A percentile compares a stretch with the other conserved stretches of the same genome.
These are phyloP conservation scores for Linnemannia hyalina DNA, from an alignment of 192 early-diverging fungal species.

Conservation along the genomic window DNA sequence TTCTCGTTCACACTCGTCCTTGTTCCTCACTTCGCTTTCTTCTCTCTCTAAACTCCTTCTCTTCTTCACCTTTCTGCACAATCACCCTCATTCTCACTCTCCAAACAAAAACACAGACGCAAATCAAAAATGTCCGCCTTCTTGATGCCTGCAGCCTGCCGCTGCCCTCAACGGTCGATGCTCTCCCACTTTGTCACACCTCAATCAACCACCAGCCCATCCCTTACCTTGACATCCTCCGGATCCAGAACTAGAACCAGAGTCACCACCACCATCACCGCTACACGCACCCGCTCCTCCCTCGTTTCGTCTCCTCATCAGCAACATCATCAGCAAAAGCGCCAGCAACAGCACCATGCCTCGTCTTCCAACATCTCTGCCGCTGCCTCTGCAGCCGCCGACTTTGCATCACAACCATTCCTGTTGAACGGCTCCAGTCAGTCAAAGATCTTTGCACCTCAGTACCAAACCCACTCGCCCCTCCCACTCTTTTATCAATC, in stretches of 20 bases:
- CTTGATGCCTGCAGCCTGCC: slow-evolving; percentile 30
- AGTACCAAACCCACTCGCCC: slow-evolving; percentile 27
- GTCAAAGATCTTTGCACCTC: slow-evolving; percentile 39
- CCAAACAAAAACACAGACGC: background rate
- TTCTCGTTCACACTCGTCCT: background rate
- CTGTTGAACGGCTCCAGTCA: slow-evolving; percentile 14
- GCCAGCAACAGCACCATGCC: background rate
- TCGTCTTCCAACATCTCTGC: slow-evolving; percentile 1
- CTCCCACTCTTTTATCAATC: slow-evolving; percentile 22
- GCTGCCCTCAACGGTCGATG: slow-evolving; percentile 49
- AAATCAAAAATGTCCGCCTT: slow-evolving; percentile 25
- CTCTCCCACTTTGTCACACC: slow-evolving; percentile 47
- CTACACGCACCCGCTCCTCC: slow-evolving; percentile 7
- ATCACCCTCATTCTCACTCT: background rate
- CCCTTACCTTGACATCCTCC: slow-evolving; percentile 1
- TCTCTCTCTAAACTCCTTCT: background rate
- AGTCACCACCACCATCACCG: slow-evolving; percentile 16
- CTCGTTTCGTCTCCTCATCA: background rate
- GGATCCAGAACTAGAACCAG: slow-evolving; percentile 8
- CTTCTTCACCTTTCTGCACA: background rate
- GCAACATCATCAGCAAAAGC: slow-evolving; percentile 9
- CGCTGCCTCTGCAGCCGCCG: background rate
- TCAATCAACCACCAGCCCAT: background rate
- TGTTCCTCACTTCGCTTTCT: background rate
- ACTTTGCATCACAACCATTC: slow-evolving; percentile 16